A percentile compares a stretch with the other conserved stretches of the same genome.
These are phyloP conservation scores for Ophiostoma fasciatum DNA, from an alignment of 2,329 filamentous ascomycete genomes.

Conservation along the genomic window DNA sequence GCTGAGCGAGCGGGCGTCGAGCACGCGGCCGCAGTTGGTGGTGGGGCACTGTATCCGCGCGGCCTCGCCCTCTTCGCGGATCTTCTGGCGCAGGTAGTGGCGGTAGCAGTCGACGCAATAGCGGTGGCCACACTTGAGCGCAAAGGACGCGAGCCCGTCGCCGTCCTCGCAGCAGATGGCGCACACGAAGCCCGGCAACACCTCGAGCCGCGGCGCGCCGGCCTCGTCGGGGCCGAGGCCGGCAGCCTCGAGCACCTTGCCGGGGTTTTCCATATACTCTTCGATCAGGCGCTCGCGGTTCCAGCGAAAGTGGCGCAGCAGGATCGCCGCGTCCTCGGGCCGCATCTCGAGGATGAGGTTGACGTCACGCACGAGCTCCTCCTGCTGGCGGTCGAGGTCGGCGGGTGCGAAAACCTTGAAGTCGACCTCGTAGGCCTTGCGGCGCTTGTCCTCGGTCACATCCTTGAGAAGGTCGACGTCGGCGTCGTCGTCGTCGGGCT, in stretches of 20 bases:
- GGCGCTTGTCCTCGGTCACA: slow-evolving; percentile 48
- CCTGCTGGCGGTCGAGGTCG: slow-evolving; percentile 76
- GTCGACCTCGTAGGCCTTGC: slow-evolving; percentile 66
- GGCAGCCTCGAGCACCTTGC: slow-evolving; percentile 67
- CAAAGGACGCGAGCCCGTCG: slow-evolving; percentile 63
- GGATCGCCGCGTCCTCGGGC: slow-evolving; percentile 78
- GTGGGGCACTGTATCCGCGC: slow-evolving; percentile 88
- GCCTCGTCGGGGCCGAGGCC: slow-evolving; percentile 57
- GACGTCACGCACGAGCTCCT: slow-evolving; percentile 75
- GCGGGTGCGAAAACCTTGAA: slow-evolving; percentile 66
- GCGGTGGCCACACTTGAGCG: slow-evolving; percentile 86
- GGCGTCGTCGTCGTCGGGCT: slow-evolving; percentile 38
- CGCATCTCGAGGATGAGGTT: slow-evolving; percentile 81
- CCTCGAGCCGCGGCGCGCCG: slow-evolving; percentile 51
- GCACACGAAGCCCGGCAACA: slow-evolving; percentile 65
- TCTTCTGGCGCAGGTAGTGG: slow-evolving; percentile 85
- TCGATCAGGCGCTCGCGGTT: slow-evolving; percentile 93
- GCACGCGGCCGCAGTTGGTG: slow-evolving; percentile 73
- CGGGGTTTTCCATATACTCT: slow-evolving; percentile 82
- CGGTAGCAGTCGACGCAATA: slow-evolving; percentile 89
- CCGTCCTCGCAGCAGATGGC: slow-evolving; percentile 95
- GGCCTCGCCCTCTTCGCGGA: slow-evolving; percentile 87
- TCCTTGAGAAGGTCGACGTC: slow-evolving; percentile 44
- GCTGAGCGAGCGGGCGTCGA: slow-evolving; percentile 78
- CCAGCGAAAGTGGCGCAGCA: slow-evolving; percentile 82